Base-by-base conservation (phyloP, 1,139 yeast genomes). In the Yamadazyma dendronema region DNA sequence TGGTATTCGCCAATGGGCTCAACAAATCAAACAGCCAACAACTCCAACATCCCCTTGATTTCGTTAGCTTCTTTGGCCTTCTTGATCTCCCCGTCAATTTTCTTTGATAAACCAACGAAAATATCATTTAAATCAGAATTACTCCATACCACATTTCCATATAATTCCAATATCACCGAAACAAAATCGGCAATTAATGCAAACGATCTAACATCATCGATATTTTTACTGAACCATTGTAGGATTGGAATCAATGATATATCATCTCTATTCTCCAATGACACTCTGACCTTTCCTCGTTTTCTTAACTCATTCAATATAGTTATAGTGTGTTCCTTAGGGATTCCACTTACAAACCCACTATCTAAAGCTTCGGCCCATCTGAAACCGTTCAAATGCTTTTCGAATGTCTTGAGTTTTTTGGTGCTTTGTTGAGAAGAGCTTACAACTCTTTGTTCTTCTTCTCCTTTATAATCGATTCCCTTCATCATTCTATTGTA, bases 291-390 rank as follows among this genome's bases (percentile, higher is more conserved):
- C 57, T 92, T 94, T 30, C 97, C 97, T 43, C 96, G 77, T 50
- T 79, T 82, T 55, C 86, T 84, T 51, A 92, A 74, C 61, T 92
- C 97, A 48, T 81, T 82, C 42, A 92, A 68, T 5, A 88, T 87
- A 10, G 95, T 83, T 10, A 87, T 67, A 0, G 95, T 84, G 43
- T 82, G 72, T 51, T 89, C 96, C 44, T 81, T 78, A 1, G 92
- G 79, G 54, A 83, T 73, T 3, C 95, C 96, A 3, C 83, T 74
- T 13, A 77, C 69, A 49, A 92, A 81, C 1, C 96, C 97, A 43
- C 83, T 74, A 57, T 92, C 96, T 37, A 92, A 72, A 2, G 97
- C 97, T 48, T 90, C 97, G 3, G 81, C 59, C 97, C 97, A 92
- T 56, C 86, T 79, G 67, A 92, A 92, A 21, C 85, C 85, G 56